phyloP scores from a whole-genome alignment of 1,139 yeast species.

The Entelexis paramagnoliae region DNA sequence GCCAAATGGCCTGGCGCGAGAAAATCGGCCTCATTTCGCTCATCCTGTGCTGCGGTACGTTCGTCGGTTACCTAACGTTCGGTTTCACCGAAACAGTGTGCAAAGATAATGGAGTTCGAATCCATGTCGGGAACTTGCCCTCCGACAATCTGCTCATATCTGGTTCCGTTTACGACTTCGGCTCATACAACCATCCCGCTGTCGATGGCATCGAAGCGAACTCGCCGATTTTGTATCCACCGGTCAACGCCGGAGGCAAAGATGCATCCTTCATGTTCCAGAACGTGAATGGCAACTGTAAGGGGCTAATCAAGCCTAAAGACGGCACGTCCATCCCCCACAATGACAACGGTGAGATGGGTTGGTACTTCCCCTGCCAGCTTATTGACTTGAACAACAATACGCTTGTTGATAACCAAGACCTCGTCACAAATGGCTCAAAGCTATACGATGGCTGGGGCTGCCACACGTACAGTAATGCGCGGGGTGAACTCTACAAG shows the following conservation, averaged over 20 bases:
- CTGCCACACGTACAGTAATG: conserved; percentile 68
- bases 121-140: conserved; percentile 49
- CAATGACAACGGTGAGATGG: conserved; percentile 48
- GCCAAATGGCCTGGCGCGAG: conserved; percentile 96
- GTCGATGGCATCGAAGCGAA: conserved; percentile 67
- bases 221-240: conserved; percentile 69
- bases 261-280: conserved; percentile 88
- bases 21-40: conserved; percentile 75
- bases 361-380: conserved; percentile 96
- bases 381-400: conserved; percentile 61
- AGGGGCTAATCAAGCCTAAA: conserved; percentile 65
- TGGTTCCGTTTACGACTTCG: conserved; percentile 69
- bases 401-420: conserved; percentile 44
- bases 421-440: conserved; percentile 30
- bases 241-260: conserved; percentile 75
- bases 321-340: conserved; percentile 61
- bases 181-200: conserved; percentile 62
- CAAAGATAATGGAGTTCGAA: conserved; percentile 40
- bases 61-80: conserved; percentile 78
- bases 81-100: conserved; percentile 89
- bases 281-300: conserved; percentile 91
- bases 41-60: conserved; percentile 61
- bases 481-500: conserved; percentile 58
- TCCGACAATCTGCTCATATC: conserved; percentile 61
- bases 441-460: conserved; percentile 74